A percentile compares a stretch with the other conserved stretches of the same genome.
Evolutionary conservation across 805 yeast genomes (phyloP).

Genomic region (Candida incommunis): DNA sequence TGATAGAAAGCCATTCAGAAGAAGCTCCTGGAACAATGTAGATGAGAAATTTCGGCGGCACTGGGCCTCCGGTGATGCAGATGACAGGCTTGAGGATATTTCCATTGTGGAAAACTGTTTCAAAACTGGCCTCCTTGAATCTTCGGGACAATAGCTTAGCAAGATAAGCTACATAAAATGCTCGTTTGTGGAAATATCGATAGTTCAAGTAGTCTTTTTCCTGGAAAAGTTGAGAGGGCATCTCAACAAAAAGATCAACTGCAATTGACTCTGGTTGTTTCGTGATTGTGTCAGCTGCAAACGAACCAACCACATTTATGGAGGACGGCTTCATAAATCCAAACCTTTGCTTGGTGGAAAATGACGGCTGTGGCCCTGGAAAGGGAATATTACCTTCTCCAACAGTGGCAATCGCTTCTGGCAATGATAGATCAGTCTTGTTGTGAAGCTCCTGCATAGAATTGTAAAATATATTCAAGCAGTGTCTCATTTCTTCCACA

Average conservation of each 20-base stretch:
- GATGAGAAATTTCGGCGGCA: conserved; percentile 26
- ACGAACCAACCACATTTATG: conserved; percentile 75
- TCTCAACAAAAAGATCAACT: conserved; percentile 67
- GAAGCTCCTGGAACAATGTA: conserved; percentile 66
- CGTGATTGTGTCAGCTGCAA: conserved; percentile 74
- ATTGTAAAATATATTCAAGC: conserved; percentile 59
- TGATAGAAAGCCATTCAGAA: conserved; percentile 51
- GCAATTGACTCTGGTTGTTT: conserved; percentile 48
- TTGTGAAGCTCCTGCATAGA: conserved; percentile 52
- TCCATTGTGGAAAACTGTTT: conserved; percentile 31
- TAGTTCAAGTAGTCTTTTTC: conserved; percentile 84
- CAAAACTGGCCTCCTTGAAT: conserved; percentile 48
- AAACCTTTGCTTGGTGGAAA: conserved; percentile 48
- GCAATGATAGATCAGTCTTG: conserved; percentile 33
- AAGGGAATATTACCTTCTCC: conserved; percentile 2
- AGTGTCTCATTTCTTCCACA: conserved; percentile 53
- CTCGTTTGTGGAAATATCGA: conserved; percentile 78
- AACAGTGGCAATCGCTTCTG: conserved; percentile 30
- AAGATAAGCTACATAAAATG: conserved; percentile 72
- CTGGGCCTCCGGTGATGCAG: conserved; percentile 26
- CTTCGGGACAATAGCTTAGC: conserved; percentile 39
- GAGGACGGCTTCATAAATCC: conserved; percentile 56
- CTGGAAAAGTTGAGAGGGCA: conserved; percentile 65
- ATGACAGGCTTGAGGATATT: conserved; percentile 68
- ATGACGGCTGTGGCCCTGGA: conserved; percentile 4